Evolutionary conservation across 345 rosid genomes (phyloP).

Genomic region (Limnanthes douglasii): DNA sequence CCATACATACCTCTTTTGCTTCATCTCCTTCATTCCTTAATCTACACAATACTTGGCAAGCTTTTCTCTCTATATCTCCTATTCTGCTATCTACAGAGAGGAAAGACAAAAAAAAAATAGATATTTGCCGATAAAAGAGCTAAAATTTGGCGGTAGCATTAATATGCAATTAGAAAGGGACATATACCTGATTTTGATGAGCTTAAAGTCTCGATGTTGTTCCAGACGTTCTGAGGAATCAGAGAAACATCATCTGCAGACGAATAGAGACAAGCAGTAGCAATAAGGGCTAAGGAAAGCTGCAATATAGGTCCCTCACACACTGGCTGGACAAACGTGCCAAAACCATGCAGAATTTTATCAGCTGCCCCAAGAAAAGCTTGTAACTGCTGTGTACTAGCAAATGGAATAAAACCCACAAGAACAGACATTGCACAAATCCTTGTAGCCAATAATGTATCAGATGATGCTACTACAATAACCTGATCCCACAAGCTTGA

Average conservation of each 20-base stretch:
- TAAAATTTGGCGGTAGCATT: background rate
- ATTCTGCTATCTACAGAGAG: constrained; percentile 22
- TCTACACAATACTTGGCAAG: constrained; percentile 57
- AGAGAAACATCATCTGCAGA: constrained; percentile 45
- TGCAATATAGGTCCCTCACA: constrained; percentile 48
- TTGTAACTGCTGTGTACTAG: constrained; percentile 34
- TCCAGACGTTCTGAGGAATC: constrained; percentile 59
- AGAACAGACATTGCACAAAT: constrained; percentile 54
- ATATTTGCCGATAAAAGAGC: background rate
- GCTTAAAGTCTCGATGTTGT: constrained; percentile 35
- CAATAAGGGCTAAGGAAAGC: constrained; percentile 56
- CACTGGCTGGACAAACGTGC: constrained; percentile 28
- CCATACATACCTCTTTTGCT: constrained; percentile 39
- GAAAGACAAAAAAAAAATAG: constrained; percentile 1
- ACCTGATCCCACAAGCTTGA: constrained; percentile 66
- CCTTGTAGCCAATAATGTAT: constrained; percentile 32
- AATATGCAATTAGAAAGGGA: background rate
- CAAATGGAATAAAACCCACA: constrained; percentile 46
- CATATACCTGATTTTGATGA: constrained; percentile 35
- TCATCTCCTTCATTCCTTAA: constrained; percentile 52
- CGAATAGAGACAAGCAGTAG: constrained; percentile 62
- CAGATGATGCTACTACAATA: constrained; percentile 48
- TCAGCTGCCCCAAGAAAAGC: constrained; percentile 55
- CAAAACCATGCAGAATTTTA: constrained; percentile 38
- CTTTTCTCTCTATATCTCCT: constrained; percentile 44